These are phyloP conservation scores for Coelastrella sp. DNA, from an alignment of 139 green algal genomes.

Conservation along the genomic window DNA sequence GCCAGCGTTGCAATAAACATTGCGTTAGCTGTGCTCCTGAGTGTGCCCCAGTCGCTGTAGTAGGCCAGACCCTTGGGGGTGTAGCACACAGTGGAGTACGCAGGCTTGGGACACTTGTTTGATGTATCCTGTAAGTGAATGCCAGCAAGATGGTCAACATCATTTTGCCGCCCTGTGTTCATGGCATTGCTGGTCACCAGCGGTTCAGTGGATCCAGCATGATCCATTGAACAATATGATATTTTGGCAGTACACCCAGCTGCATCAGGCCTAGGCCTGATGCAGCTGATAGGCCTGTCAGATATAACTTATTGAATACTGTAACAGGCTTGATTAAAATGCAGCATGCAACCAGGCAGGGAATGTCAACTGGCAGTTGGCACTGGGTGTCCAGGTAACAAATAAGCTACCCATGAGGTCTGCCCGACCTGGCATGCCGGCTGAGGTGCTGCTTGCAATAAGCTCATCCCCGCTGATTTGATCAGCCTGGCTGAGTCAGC, in stretches of 20 bases:
- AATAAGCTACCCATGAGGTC: too few species aligned
- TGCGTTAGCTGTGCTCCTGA: constrained; percentile 35
- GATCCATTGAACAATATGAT: neutral
- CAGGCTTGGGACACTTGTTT: constrained; percentile 39
- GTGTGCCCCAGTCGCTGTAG: constrained; percentile 41
- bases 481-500: neutral
- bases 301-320: too few species aligned
- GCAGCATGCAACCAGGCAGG: too few species aligned
- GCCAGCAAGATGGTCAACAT: neutral
- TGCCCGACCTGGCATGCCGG: too few species aligned
- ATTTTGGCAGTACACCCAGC: neutral
- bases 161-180: neutral
- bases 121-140: constrained; percentile 32
- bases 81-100: constrained; percentile 44
- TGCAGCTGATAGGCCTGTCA: too few species aligned
- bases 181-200: neutral
- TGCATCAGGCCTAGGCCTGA: too few species aligned
- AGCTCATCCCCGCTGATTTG: too few species aligned
- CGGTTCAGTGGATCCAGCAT: neutral
- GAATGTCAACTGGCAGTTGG: too few species aligned
- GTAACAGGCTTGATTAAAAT: too few species aligned
- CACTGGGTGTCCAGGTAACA: too few species aligned
- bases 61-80: constrained; percentile 38
- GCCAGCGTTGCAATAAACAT: constrained; percentile 10
- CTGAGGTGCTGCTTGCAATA: too few species aligned